These are phyloP conservation scores for Viola odorata DNA, from an alignment of 345 rosid species.

Conservation along the genomic window DNA sequence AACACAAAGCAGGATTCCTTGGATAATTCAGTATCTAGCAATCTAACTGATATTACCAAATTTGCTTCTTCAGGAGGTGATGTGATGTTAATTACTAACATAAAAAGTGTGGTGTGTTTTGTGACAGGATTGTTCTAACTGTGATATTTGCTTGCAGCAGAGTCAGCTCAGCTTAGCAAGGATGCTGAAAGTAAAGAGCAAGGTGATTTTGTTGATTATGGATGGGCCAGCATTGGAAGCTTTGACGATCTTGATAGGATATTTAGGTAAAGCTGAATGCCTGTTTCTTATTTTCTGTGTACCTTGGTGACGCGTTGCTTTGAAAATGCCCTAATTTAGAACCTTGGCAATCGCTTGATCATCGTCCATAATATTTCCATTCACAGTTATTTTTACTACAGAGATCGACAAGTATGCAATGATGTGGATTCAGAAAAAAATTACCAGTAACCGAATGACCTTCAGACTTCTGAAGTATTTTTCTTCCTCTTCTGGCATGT, in stretches of 20 bases:
- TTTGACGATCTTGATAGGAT: slow-evolving; percentile 92
- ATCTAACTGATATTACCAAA: slow-evolving; percentile 39
- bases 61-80: slow-evolving; percentile 43
- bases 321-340: slow-evolving; percentile 7
- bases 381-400: not conserved
- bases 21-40: slow-evolving; percentile 42
- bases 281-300: not conserved
- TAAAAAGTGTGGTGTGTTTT: slow-evolving; percentile 21
- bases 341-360: not conserved
- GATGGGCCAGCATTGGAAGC: slow-evolving; percentile 92
- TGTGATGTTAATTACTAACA: slow-evolving; percentile 30
- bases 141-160: slow-evolving; percentile 35
- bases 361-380: not conserved
- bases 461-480: too few species aligned
- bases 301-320: slow-evolving; percentile 7
- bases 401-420: not conserved
- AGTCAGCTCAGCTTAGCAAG: slow-evolving; percentile 43
- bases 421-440: not conserved
- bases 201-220: slow-evolving; percentile 70
- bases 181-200: slow-evolving; percentile 61
- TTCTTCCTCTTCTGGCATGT: not conserved
- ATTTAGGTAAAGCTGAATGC: slow-evolving; percentile 63
- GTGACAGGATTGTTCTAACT: slow-evolving; percentile 15
- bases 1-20: slow-evolving; percentile 42
- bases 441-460: not conserved